These are phyloP conservation scores for Echium plantagineum DNA, from an alignment of 257 asterid species.

Conservation along the genomic window DNA sequence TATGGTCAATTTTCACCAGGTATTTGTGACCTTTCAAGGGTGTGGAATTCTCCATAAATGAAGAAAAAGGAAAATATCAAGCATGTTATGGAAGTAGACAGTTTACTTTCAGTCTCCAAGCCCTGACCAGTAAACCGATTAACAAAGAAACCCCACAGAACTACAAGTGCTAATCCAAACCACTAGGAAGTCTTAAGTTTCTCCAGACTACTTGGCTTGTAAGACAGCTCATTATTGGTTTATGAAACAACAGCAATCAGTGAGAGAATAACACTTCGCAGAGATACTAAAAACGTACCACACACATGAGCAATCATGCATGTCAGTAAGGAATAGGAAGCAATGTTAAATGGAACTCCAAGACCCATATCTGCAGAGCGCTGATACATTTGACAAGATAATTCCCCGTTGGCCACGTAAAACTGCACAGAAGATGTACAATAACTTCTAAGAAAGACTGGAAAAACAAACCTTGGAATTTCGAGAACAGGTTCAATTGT, in stretches of 20 bases:
- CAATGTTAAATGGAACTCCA: conserved; percentile 45
- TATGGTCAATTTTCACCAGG: too few relatives aligned
- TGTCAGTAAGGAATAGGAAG: conserved; percentile 36
- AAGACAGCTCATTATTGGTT: too few relatives aligned
- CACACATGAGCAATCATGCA: conserved; percentile 42
- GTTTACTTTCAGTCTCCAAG: too few relatives aligned
- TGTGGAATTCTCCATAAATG: not conserved
- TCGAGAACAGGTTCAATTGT: not conserved
- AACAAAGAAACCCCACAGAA: not conserved
- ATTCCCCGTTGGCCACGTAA: conserved; percentile 32
- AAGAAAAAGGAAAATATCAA: not conserved
- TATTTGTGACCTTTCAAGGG: too few relatives aligned
- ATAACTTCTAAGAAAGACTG: not conserved
- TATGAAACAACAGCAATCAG: too few relatives aligned
- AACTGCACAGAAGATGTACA: conserved; percentile 19
- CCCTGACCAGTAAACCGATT: too few relatives aligned
- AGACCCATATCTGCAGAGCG: conserved; percentile 46
- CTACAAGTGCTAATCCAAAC: too few relatives aligned
- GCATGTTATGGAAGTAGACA: too few relatives aligned
- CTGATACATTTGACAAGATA: conserved; percentile 45
- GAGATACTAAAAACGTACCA: conserved; percentile 20
- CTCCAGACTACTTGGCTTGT: too few relatives aligned
- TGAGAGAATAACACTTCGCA: too few relatives aligned
- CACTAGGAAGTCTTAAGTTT: too few relatives aligned
- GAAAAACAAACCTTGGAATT: not conserved